Evolutionary conservation across 768 basidiomycete genomes (phyloP), one percentile per base, ranked within the genome.

Genomic region (Termitomyces sp.): DNA sequence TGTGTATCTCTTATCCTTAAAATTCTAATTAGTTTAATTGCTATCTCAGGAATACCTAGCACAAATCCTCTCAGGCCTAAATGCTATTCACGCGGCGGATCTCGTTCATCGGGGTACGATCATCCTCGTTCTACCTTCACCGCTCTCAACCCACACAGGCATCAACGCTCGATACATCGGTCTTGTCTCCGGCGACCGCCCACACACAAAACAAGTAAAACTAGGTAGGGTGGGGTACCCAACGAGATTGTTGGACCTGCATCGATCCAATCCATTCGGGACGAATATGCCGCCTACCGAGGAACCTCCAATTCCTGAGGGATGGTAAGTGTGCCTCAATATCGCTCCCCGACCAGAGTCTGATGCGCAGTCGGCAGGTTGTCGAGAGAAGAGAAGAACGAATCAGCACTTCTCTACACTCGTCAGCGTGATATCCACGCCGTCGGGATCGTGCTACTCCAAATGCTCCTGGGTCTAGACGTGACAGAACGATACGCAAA

Each of bases 381-480:
- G 6, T 86, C 88, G 0, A 84, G 83, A 59, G 94, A 95, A 52
- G 86, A 86, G 41, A 78, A 88, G 47, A 88, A 92, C 39, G 88
- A 89, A 26, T 86, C 87, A 0, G 76, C 92, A n/a, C 66, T 84
- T 46, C 66, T 81, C 0, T 94, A 94, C 68, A 88, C 90, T 9
- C 83, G 80, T 41, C 77, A 83, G 42, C 81, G 94, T 29, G 94
- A 97, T 65, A 85, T 96, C 10, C 93, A 94, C 72, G 80, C 83
- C 45, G 83, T 86, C 0, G 94, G 90, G 0, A 80, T 95, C 26
- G 79, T 93, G 2, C 73, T 94, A 39, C 65, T 94, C 52, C 91
- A 95, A 70, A 92, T 96, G 90, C 70, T 96, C 13, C 72, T 86
- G n/a, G 94, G 94, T 0, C 71, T 85, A 52, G 82, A 90, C 61